Evolutionary conservation across 345 rosid genomes (phyloP), one percentile per base, ranked within the genome.

Genomic region (Aquilaria yunnanensis): DNA sequence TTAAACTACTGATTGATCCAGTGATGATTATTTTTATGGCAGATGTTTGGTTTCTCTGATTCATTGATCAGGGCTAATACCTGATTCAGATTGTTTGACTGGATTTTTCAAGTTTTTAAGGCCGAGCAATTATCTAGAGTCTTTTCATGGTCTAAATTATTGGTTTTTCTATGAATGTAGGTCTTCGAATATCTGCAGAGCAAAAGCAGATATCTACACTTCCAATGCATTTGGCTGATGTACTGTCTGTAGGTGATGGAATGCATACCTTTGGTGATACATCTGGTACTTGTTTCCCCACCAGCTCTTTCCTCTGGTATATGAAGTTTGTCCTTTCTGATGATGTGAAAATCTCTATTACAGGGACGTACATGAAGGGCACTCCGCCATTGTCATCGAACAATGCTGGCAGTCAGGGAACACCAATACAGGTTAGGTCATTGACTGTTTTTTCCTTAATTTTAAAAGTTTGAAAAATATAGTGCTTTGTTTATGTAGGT

Each of bases 171-270:
- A 41, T 75, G 23, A 16, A 58, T 77, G 78, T 67, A 94, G 97
- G 96, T 61, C 70, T 81, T 53, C 70, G 93, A 72, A 71, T 88
- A 63, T 75, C 96, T 65, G 86, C 75, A 69, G 99, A 94, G 59
- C 96, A 91, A 73, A 85, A 90, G 75, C 93, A 88, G 78, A 69
- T 83, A 11, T 75, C 90, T 63, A 74, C 89, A 59, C 96, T 91
- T 75, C 99, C 99, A 37, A 64, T 81, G 71, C 96, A 89, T 83
- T 76, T 95, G 57, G 85, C 81, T 32, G 96, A 87, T 64, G 85
- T 91, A 68, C 79, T 91, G 55, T 62, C 78, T 64, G 71, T 71
- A 56, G 72, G 71, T 14, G 93, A 87, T 59, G 88, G 87, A 69
- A 71, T 78, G 74, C 92, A 71, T 70, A 59, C 41, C 37, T 63